A percentile compares a stretch with the other conserved stretches of the same genome.
Conservation (phyloP, 768 basidiomycete species). For the Boletellus ananas region DNA sequence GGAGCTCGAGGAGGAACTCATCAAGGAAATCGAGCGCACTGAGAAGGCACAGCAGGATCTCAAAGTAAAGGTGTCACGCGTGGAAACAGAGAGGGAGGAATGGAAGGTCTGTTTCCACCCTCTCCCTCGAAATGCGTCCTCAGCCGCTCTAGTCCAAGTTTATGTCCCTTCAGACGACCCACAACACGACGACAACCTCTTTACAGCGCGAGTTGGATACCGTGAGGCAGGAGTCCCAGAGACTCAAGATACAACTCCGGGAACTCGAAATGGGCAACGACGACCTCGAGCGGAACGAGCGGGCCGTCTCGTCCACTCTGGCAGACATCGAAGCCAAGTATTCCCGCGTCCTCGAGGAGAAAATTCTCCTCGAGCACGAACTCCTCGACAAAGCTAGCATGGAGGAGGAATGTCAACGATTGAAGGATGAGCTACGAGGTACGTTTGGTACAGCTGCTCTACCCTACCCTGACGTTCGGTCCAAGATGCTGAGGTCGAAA, state of each 20-base stretch:
- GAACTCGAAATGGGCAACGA: constrained; percentile 98
- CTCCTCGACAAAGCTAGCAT: constrained; percentile 84
- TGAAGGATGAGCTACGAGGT: constrained; percentile 95
- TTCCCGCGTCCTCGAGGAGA: constrained; percentile 89
- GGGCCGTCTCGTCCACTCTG: constrained; percentile 78
- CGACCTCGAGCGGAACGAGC: constrained; percentile 92
- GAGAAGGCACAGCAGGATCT: constrained; percentile 83
- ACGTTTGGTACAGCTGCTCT: constrained; percentile 32
- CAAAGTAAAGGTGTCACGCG: constrained; percentile 62
- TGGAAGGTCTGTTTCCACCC: constrained; percentile 72
- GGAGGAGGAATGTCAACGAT: constrained; percentile 86
- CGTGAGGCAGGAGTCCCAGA: constrained; percentile 70
- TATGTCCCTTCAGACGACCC: constrained; percentile 81
- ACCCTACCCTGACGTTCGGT: constrained; percentile 12
- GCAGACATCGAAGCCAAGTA: constrained; percentile 87
- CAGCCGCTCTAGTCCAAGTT: constrained; percentile 60
- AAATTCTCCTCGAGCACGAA: constrained; percentile 95
- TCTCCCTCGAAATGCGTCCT: not conserved
- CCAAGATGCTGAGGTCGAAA: constrained; percentile 80
- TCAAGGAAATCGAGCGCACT: constrained; percentile 83
- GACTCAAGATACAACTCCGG: constrained; percentile 67
- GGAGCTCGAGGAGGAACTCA: constrained; percentile 90
- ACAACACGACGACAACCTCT: constrained; percentile 87
- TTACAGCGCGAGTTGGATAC: constrained; percentile 90
- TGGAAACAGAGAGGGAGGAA: constrained; percentile 77